Conservation (phyloP, 2,329 filamentous ascomycete genomes). For the Fusarium temperatum region DNA sequence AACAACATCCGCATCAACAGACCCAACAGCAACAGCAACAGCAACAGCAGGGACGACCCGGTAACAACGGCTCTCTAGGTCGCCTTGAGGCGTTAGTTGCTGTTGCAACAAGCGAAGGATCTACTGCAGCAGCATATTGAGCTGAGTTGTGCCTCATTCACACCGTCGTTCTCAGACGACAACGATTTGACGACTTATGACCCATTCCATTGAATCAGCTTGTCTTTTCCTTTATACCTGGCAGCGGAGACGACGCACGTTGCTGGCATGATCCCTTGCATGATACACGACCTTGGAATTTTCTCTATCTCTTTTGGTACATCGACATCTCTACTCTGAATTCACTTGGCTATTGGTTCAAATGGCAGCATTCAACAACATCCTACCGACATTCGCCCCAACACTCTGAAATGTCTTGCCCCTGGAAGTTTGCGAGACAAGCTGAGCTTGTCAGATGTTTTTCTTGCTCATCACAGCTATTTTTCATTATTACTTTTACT, state of each 20-base stretch:
- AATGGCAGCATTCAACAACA: constrained; percentile 30
- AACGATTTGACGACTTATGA: constrained; percentile 42
- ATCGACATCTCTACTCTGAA: constrained; percentile 33
- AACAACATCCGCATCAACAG: constrained; percentile 42
- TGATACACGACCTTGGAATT: constrained; percentile 36
- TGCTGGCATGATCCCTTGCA: constrained; percentile 32
- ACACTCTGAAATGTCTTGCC: constrained; percentile 1
- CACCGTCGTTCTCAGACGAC: constrained; percentile 12
- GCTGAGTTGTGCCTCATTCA: neutral
- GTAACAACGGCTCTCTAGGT: constrained; percentile 47
- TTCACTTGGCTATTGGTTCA: constrained; percentile 1
- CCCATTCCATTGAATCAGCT: constrained; percentile 18
- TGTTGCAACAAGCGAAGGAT: constrained; percentile 56
- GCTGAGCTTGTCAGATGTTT: constrained; percentile 26
- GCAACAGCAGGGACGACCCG: constrained; percentile 43
- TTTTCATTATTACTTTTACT: constrained; percentile 14
- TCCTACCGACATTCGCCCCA: constrained; percentile 11
- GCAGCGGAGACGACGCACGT: constrained; percentile 34
- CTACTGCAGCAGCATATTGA: constrained; percentile 53
- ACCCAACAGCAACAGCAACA: constrained; percentile 43
- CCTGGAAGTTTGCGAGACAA: neutral
- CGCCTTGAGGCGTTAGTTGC: constrained; percentile 56
- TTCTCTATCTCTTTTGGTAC: constrained; percentile 1
- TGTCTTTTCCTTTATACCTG: constrained; percentile 22
- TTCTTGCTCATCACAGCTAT: neutral